Percentiles rank a stretch among this genome's conserved stretches.
Conservation (phyloP, 148 eudicot genomes). For the Camellia lanceoleosa region DNA sequence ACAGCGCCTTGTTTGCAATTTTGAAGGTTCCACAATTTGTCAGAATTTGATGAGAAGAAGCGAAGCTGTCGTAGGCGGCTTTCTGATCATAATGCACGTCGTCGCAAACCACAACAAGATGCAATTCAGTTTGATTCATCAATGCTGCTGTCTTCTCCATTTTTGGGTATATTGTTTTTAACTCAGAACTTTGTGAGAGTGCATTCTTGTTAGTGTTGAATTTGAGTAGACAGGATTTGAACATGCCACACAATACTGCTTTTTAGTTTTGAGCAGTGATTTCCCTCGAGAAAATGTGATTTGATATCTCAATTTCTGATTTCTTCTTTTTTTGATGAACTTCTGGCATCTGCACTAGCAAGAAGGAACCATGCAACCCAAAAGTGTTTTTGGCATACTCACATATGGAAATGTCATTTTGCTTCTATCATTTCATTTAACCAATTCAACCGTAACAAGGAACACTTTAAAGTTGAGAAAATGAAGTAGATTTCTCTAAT, state of each 20-base stretch:
- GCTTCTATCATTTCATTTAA: not conserved
- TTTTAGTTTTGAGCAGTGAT: not conserved
- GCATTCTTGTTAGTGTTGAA: not conserved
- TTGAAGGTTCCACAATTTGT: constrained; percentile 78
- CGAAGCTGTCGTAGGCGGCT: constrained; percentile 94
- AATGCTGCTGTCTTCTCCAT: constrained; percentile 46
- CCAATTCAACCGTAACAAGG: no score
- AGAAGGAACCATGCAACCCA: not conserved
- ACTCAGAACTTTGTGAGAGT: not conserved
- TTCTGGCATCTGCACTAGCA: no score
- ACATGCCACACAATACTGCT: not conserved
- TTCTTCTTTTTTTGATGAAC: not conserved
- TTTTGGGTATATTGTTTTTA: constrained; percentile 42
- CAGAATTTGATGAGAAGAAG: constrained; percentile 89
- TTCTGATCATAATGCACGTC: constrained; percentile 90
- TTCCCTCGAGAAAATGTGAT: not conserved
- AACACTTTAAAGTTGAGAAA: not conserved
- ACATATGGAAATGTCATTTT: not conserved
- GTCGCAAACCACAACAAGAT: constrained; percentile 80
- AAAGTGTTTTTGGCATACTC: not conserved
- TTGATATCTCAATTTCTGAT: not conserved
- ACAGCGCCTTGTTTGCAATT: not conserved
- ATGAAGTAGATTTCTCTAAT: not conserved
- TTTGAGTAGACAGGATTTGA: not conserved
- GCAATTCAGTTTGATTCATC: constrained; percentile 62